Conservation (phyloP, 2,329 filamentous ascomycete genomes). For the Colletotrichum australisinense region DNA sequence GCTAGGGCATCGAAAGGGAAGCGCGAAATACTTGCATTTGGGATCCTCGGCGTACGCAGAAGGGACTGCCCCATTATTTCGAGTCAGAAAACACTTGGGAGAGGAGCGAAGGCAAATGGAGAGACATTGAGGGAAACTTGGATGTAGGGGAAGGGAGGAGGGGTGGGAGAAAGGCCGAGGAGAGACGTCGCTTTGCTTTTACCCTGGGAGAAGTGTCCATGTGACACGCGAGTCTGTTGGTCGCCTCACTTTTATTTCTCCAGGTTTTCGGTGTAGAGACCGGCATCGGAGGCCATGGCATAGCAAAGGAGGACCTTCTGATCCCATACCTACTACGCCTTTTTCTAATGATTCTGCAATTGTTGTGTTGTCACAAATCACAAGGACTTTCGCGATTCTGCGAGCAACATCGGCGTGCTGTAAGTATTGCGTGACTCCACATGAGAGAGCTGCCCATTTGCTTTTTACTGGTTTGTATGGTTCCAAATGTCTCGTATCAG, state of each 20-base stretch:
- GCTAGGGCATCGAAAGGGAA: constrained; percentile 16
- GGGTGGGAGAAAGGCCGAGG: not conserved
- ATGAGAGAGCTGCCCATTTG: not conserved
- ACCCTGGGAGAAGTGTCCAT: not conserved
- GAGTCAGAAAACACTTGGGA: constrained; percentile 21
- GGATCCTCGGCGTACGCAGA: constrained; percentile 36
- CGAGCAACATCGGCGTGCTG: not conserved
- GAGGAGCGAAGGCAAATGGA: not conserved
- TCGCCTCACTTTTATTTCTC: not conserved
- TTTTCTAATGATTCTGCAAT: not conserved
- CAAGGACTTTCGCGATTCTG: not conserved
- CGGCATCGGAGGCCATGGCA: not conserved
- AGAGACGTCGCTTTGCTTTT: not conserved
- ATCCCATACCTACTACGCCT: constrained; percentile 16
- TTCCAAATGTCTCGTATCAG: not conserved
- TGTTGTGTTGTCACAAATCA: not conserved
- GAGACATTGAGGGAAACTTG: not conserved
- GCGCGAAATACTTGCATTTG: constrained; percentile 35
- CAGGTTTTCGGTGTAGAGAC: constrained; percentile 9
- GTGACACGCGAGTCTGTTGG: constrained; percentile 3
- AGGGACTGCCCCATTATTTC: constrained; percentile 32
- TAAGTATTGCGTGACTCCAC: not conserved
- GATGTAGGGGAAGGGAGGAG: not conserved
- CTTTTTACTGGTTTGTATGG: not conserved
- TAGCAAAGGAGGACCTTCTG: not conserved